Percentiles rank a stretch among this genome's conserved stretches.
Conservation (phyloP, 2,329 filamentous ascomycete genomes). For the Trichoderma asperellum region DNA sequence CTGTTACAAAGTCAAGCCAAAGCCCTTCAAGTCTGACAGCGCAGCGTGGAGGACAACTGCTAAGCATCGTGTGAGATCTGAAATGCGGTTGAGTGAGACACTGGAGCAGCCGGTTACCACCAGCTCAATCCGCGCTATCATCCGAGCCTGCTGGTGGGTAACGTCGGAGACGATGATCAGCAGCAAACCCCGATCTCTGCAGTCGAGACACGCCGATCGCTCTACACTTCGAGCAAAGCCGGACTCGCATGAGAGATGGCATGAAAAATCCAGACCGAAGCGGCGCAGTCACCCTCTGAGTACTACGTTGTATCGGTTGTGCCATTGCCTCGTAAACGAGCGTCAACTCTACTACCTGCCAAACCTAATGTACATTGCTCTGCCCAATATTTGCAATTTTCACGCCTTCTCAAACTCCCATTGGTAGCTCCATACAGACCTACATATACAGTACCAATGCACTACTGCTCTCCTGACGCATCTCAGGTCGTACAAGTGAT, state of each 20-base stretch:
- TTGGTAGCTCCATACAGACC: not conserved
- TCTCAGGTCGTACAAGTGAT: not conserved
- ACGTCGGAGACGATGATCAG: slow-evolving; percentile 15
- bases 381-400: not conserved
- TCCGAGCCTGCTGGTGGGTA: slow-evolving; percentile 4
- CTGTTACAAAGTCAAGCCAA: not conserved
- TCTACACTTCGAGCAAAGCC: not conserved
- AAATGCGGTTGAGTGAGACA: not conserved
- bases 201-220: slow-evolving; percentile 17
- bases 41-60: not conserved
- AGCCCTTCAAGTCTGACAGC: not conserved
- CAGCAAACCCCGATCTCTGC: slow-evolving; percentile 14
- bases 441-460: not conserved
- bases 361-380: not conserved
- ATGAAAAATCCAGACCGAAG: not conserved
- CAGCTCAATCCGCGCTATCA: slow-evolving; percentile 3
- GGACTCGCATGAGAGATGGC: not conserved
- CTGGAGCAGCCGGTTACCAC: no score
- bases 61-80: not conserved
- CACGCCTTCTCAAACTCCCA: not conserved
- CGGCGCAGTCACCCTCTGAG: not conserved
- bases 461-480: not conserved
- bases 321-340: not conserved
- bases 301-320: not conserved
- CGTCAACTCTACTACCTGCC: not conserved